These are phyloP conservation scores for Zygoascus flipseniorum DNA, from an alignment of 805 yeast genomes.

Conservation along the genomic window DNA sequence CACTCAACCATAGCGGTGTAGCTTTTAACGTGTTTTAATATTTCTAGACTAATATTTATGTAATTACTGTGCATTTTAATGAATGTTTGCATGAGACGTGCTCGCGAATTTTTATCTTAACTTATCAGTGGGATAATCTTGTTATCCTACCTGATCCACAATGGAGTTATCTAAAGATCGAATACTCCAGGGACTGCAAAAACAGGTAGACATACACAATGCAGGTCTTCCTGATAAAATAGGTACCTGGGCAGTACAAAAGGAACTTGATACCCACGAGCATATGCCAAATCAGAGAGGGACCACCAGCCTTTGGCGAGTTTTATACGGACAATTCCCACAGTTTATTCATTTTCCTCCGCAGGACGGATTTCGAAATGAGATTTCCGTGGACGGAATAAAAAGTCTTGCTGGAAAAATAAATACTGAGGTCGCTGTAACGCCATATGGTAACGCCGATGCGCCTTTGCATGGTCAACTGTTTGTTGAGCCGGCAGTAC, in stretches of 20 bases:
- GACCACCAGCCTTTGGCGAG: not conserved
- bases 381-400: not conserved
- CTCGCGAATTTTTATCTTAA: not conserved
- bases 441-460: constrained; percentile 32
- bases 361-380: not conserved
- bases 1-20: too few species aligned
- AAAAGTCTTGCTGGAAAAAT: not conserved
- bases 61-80: not conserved
- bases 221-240: not conserved
- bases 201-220: not conserved
- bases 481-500: constrained; percentile 28
- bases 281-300: not conserved
- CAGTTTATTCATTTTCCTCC: not conserved
- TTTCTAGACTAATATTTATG: not conserved
- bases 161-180: not conserved
- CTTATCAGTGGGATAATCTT: too few species aligned
- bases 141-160: not conserved
- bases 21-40: not conserved
- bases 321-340: not conserved
- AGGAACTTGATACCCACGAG: not conserved
- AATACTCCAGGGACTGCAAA: not conserved
- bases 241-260: not conserved
- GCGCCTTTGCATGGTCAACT: constrained; percentile 24
- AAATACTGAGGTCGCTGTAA: constrained; percentile 22
- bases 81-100: not conserved